Conservation (phyloP, 495 filamentous ascomycete species). For the Penicillium cataractarum region DNA sequence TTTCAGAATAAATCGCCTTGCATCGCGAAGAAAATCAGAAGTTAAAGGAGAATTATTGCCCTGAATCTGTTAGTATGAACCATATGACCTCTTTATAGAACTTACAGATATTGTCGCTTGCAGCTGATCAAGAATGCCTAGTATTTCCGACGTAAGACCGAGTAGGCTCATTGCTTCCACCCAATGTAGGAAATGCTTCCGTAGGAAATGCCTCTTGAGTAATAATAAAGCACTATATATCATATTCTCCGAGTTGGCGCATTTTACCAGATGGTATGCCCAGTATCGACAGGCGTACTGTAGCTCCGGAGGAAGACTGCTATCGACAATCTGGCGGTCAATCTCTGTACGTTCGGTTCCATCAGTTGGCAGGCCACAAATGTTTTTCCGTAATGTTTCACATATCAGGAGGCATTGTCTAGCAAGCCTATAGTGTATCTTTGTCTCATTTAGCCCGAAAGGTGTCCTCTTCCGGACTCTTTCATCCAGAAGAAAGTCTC, state of each 20-base stretch:
- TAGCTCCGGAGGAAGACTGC: slow-evolving; percentile 29
- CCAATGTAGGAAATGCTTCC: slow-evolving; percentile 48
- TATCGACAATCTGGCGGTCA: slow-evolving; percentile 17
- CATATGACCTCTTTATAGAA: neutral
- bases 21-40: neutral
- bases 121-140: slow-evolving; percentile 1
- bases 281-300: slow-evolving; percentile 45
- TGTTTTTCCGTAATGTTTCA: slow-evolving; percentile 32
- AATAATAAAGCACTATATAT: slow-evolving; percentile 34
- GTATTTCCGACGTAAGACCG: slow-evolving; percentile 12
- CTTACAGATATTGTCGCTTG: slow-evolving; percentile 1
- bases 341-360: slow-evolving; percentile 30
- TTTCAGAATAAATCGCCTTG: neutral
- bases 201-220: slow-evolving; percentile 43
- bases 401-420: slow-evolving; percentile 36
- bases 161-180: slow-evolving; percentile 46
- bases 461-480: slow-evolving; percentile 5
- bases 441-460: slow-evolving; percentile 16
- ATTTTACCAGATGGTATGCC: slow-evolving; percentile 26
- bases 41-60: slow-evolving; percentile 18
- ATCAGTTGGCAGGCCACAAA: slow-evolving; percentile 33
- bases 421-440: slow-evolving; percentile 8
- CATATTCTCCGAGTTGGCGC: slow-evolving; percentile 26
- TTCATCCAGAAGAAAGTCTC: slow-evolving; percentile 13
- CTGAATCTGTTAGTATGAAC: slow-evolving; percentile 8